Evolutionary conservation across 2,329 filamentous ascomycete species (phyloP).

Genomic region (Fusarium liriodendri): DNA sequence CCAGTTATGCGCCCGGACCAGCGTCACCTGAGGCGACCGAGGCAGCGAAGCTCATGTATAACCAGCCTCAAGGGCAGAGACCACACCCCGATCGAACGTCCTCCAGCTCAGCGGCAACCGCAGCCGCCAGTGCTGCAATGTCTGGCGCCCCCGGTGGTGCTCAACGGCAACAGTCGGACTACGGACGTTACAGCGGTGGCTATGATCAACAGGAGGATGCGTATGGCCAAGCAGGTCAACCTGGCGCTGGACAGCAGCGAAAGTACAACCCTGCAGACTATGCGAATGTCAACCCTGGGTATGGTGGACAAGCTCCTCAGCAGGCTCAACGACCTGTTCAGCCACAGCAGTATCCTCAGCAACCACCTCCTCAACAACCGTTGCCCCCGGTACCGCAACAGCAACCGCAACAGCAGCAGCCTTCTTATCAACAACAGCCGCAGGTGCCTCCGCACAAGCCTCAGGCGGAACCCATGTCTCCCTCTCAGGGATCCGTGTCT

Average conservation of each 20-base stretch:
- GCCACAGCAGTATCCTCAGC: conserved; percentile 49
- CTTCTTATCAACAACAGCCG: conserved; percentile 53
- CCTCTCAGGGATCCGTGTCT: conserved; percentile 44
- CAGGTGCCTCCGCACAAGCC: conserved; percentile 53
- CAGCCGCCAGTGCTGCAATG: conserved; percentile 69
- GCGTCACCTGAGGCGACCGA: conserved; percentile 65
- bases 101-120: conserved; percentile 66
- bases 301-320: conserved; percentile 48
- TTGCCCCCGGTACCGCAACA: conserved; percentile 45
- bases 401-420: conserved; percentile 47
- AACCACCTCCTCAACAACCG: conserved; percentile 53
- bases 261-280: conserved; percentile 85
- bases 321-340: conserved; percentile 48
- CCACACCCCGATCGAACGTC: conserved; percentile 66
- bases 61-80: conserved; percentile 62
- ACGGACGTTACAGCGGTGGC: conserved; percentile 47
- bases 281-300: conserved; percentile 67
- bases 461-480: conserved; percentile 52
- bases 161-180: conserved; percentile 49
- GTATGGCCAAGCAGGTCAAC: conserved; percentile 49
- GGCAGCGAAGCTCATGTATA: conserved; percentile 73
- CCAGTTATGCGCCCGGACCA: conserved; percentile 37
- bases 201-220: conserved; percentile 52
- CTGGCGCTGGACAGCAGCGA: conserved; percentile 60
- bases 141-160: conserved; percentile 56